Base-by-base conservation (phyloP, 345 rosid species). In the Camelina sativa region DNA sequence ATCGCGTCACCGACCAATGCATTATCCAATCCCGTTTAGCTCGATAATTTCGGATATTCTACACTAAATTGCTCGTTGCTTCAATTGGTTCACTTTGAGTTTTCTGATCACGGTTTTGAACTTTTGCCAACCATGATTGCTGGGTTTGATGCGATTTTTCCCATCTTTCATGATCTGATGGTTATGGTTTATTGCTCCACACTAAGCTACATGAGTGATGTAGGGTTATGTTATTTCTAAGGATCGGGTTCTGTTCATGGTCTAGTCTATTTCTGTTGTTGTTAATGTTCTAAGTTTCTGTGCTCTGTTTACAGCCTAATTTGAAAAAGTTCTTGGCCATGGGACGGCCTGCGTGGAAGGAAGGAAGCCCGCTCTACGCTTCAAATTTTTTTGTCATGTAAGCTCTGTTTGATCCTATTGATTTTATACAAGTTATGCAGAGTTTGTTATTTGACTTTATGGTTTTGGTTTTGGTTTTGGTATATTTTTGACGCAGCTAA, bases 331-430 rank as follows among this genome's bases (percentile, higher is more conserved):
- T 94, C 67, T 65, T 95, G 82, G 89, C 92, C 3, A 25, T 90
- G 92, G 97, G 99, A 23, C 79, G 90, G 53, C 96, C 98, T 54
- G 98, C 97, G 0, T 95, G n/a, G n/a, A n/a, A n/a, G 99, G 99
- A 89, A 85, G 79, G 98, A 95, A 82, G 99, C 99, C 56, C 99
- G 99, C 2, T 73, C 86, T 30, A 88, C 89, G 7, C 86, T 92
- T 79, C 99, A 92, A 67, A 89, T 80, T 77, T 76, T 95, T 25
- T 62, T 95, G 59, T 90, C 98, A 69, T 81, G 99, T 89, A 86
- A 63, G 89, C 10, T 57, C 54, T 9, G 48, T 72, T 67, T 72
- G 46, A 53, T 65, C n/a, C 6, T 53, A 34, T 16, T 4, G 41
- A 9, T 59, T 60, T 25, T 6, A n/a, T 72, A 43, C 52, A 25